These are phyloP conservation scores for Suillus tomentosus DNA, from an alignment of 768 basidiomycete genomes.

Conservation along the genomic window DNA sequence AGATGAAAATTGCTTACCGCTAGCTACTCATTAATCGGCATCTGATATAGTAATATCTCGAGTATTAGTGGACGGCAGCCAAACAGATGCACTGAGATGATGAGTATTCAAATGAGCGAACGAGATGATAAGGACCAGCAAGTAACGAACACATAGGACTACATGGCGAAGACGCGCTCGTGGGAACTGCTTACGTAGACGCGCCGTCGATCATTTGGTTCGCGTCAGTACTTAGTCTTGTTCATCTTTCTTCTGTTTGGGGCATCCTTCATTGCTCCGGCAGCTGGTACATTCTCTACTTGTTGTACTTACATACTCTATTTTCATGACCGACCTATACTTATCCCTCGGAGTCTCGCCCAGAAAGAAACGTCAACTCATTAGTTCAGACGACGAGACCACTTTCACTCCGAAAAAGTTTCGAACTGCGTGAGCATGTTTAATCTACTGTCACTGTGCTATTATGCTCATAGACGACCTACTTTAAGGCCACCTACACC, in stretches of 20 bases:
- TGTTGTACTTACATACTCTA: slow-evolving; percentile 15
- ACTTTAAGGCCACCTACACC: slow-evolving; percentile 58
- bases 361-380: slow-evolving; percentile 62
- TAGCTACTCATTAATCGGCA: neutral
- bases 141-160: neutral
- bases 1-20: neutral
- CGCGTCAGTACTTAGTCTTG: slow-evolving; percentile 11
- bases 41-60: too few species aligned
- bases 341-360: slow-evolving; percentile 65
- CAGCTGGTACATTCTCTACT: slow-evolving; percentile 16
- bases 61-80: neutral
- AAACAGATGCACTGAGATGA: neutral
- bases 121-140: neutral
- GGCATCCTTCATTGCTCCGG: slow-evolving; percentile 13
- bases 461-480: slow-evolving; percentile 9
- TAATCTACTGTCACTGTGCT: slow-evolving; percentile 9
- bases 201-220: slow-evolving; percentile 29
- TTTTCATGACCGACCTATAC: slow-evolving; percentile 60
- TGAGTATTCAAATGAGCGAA: neutral
- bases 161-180: slow-evolving; percentile 16
- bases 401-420: slow-evolving; percentile 71
- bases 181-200: slow-evolving; percentile 38
- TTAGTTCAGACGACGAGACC: slow-evolving; percentile 51
- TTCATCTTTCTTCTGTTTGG: slow-evolving; percentile 23
- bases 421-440: slow-evolving; percentile 49